Evolutionary conservation across 805 yeast genomes (phyloP), one percentile per base, ranked within the genome.

Genomic region (Wickerhamiella australiensis): DNA sequence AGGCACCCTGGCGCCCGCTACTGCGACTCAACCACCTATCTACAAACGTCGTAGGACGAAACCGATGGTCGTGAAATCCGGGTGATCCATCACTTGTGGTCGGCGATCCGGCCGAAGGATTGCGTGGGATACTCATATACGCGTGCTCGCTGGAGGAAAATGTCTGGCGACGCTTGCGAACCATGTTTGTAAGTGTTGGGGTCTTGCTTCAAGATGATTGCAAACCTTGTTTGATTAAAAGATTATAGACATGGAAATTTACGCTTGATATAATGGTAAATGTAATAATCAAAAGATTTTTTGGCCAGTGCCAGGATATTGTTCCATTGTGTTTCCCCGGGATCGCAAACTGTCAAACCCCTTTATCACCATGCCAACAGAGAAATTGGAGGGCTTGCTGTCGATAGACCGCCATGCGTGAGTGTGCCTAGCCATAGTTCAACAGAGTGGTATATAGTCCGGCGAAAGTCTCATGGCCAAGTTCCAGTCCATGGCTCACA

Each of bases 11-110:
- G n/a, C 47, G 43, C 29, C 50, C 17, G 11, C 56, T 43, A 43
- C 51, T 48, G 33, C 60, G 58, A 8, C 56, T 56, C 42, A 58
- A 37, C 60, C 60, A 58, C 21, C 61, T 54, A 50, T 56, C 58
- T 11, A 58, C 60, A 33, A 56, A 54, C 21, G 41, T 33, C 7
- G 52, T 31, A 12, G 51, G 36, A 29, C 49, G 36, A 37, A 46
- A 46, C 3, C 49, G 23, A 37, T 46, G 49, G 21, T 46, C 49
- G 22, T 35, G 40, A 21, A 46, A 37, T 12, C 21, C 15, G 29
- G 41, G 40, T 1, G 22, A 13, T 15, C 29, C 40, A 8, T 45
- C 47, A 23, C 47, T 45, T n/a, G 26, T 26, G 2, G 15, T 18
- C 27, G 47, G 47, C 2, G 38, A 27, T 8, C 21, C 23, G 6